Base-by-base conservation (phyloP, 176 grass and related monocot species). In the Phragmites australis region DNA sequence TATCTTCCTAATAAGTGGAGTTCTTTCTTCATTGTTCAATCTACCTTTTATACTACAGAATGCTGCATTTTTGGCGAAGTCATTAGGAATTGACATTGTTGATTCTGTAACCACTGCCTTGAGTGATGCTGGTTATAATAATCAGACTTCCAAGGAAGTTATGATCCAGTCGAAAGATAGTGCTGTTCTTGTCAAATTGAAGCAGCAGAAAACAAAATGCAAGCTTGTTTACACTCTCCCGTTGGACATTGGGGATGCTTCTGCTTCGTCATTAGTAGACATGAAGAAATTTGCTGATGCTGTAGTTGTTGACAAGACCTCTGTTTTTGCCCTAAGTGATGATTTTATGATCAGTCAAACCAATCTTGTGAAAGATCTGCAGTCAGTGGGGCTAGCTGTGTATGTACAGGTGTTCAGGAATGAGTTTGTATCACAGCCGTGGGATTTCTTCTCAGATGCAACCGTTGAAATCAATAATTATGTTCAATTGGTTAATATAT, bases 401-500 rank as follows among this genome's bases (percentile, higher is more conserved):
- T 98, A 94, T 79, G 92, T 21, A 15, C 67, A 85, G 78, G 76
- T 82, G 41, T 82, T 98, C 54, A 22, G 1, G 45, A 98, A 98
- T 41, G 95, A 98, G 56, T 98, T 89, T 79, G 22, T 86, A 27
- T 70, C 88, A 21, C 83, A 78, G 22, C 81, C 86, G 19, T 93
- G 79, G 66, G 95, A 98, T 81, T 98, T 88, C 78, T 85, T 91
- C 34, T 27, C 47, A 10, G 95, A 98, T 71, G 60, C 21, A 54
- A 94, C 92, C 19, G 88, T 86, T 21, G 83, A 98, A 75, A 94
- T 98, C 39, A 98, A 98, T 85, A 65, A 46, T 77, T 94, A 85
- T 85, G 82, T 87, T 72, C 26, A 64, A 29, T 53, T 55, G 51
- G 55, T 85, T 75, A 53, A 58, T 0, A 32, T 93, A n/a, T 84